Conservation (phyloP, 768 basidiomycete genomes). For the Clitopilus passeckerianus region DNA sequence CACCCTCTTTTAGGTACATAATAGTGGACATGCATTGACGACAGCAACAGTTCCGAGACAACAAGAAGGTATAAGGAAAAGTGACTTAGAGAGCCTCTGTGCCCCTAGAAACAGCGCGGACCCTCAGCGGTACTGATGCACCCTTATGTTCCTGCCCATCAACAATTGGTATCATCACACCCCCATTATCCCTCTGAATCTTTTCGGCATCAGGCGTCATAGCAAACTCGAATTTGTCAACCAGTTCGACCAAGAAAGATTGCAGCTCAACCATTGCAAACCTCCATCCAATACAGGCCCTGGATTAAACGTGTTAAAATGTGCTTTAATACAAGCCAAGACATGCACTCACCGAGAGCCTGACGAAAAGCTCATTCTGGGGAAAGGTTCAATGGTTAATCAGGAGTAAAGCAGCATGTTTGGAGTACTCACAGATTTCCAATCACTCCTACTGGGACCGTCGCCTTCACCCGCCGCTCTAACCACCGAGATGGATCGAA, state of each 20-base stretch:
- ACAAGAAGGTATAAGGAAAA: background rate
- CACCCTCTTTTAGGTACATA: too few species aligned
- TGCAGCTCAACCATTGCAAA: constrained; percentile 54
- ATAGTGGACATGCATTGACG: background rate
- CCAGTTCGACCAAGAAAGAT: constrained; percentile 50
- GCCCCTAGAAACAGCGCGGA: background rate
- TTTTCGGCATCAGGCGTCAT: constrained; percentile 31
- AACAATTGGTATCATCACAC: background rate
- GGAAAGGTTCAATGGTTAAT: background rate
- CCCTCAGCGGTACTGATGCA: background rate
- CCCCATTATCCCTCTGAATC: background rate
- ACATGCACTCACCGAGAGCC: constrained; percentile 15
- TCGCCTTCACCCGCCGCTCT: constrained; percentile 27
- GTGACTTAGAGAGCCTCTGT: background rate
- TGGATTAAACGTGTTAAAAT: constrained; percentile 11
- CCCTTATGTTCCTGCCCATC: background rate
- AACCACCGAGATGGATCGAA: constrained; percentile 59
- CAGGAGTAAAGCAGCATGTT: background rate
- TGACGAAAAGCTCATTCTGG: constrained; percentile 41
- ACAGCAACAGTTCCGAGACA: background rate
- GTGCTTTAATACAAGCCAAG: background rate
- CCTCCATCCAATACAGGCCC: constrained; percentile 46
- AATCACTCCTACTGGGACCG: constrained; percentile 36
- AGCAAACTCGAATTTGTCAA: constrained; percentile 54
- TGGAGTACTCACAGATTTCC: constrained; percentile 37